Evolutionary conservation across 768 basidiomycete species (phyloP), one percentile per base, ranked within the genome.

Genomic region (Hericium erinaceus): DNA sequence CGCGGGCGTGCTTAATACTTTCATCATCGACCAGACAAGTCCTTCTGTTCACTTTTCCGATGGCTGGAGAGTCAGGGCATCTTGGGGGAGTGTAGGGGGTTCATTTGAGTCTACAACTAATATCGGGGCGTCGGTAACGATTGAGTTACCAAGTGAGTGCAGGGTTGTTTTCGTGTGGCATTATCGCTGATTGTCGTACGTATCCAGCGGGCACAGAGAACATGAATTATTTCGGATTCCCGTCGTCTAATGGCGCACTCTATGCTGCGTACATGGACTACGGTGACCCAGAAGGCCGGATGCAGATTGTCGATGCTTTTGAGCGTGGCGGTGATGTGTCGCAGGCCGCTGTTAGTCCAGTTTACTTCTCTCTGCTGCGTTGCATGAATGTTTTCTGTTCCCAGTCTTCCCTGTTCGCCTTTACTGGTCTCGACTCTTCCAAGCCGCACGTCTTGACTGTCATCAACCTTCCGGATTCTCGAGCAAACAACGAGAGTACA

Each of bases 391-490:
- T 33, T 33, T 33, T 53, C 8, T 16, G 26, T 18, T 56, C 18
- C n/a, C 46, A 56, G 55, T 18, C 13, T 28, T 26, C 24, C 16
- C 15, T 56, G 46, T 48, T 56, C 20, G 18, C 44, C 6, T 24
- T 49, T 9, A 16, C 28, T n/a, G 44, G n/a, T 18, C 54, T 56
- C 26, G 55, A 56, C 24, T 46, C 55, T 12, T 18, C 48, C n/a
- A 24, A 20, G 18, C 20, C 16, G 26, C 55, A 56, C 24, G 28
- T 24, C 2, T 26, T 56, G 18, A 33, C 48, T 7, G 48, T 56
- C n/a, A 22, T 56, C 18, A 56, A 56, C 13, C 37, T 48, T 37
- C 55, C 55, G 18, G 55, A 55, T 22, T 26, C 38, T 22, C 54
- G 54, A 20, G 41, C 39, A n/a, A 20, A n/a, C 15, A 11, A 20